A percentile compares a stretch with the other conserved stretches of the same genome.
Conservation (phyloP, 805 yeast genomes). For the Brettanomyces bruxellensis region DNA sequence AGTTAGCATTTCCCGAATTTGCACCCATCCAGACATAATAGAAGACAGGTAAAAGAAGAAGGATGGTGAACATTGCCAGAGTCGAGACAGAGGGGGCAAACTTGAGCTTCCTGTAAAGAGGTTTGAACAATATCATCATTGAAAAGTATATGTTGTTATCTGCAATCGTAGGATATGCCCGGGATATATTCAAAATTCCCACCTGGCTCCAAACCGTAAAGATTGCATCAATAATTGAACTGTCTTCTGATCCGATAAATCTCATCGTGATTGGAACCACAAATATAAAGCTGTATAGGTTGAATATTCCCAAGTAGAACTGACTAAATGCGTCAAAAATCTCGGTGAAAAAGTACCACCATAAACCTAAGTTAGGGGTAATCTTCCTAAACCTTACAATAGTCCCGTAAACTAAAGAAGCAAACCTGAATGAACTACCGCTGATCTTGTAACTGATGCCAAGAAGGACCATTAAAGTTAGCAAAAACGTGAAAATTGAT, state of each 20-base stretch:
- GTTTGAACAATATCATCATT: slow-evolving; percentile 21
- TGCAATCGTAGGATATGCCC: slow-evolving; percentile 78
- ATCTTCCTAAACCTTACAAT: slow-evolving; percentile 56
- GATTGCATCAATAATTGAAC: slow-evolving; percentile 17
- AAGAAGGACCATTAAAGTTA: slow-evolving; percentile 22
- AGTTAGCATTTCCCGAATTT: slow-evolving; percentile 93
- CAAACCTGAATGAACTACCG: slow-evolving; percentile 32
- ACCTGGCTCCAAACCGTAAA: slow-evolving; percentile 32
- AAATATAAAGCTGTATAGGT: slow-evolving; percentile 58
- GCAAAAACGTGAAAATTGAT: slow-evolving; percentile 19
- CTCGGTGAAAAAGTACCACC: slow-evolving; percentile 99
- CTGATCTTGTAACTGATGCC: slow-evolving; percentile 31
- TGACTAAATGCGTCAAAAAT: slow-evolving; percentile 84
- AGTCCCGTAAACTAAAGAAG: slow-evolving; percentile 49
- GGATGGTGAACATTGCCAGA: slow-evolving; percentile 18
- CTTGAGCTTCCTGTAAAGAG: slow-evolving; percentile 18
- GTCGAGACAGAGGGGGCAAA: slow-evolving; percentile 21
- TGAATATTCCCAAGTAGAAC: slow-evolving; percentile 79
- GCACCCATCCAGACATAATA: slow-evolving; percentile 90
- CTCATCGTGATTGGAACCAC: slow-evolving; percentile 68
- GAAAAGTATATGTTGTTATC: slow-evolving; percentile 46
- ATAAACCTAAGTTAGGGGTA: slow-evolving; percentile 84
- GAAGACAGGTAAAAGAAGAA: slow-evolving; percentile 76
- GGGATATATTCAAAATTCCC: slow-evolving; percentile 47
- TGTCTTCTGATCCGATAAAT: slow-evolving; percentile 25